Base-by-base conservation (phyloP, 169 alveolate genomes). In the Eimeria mitis region DNA sequence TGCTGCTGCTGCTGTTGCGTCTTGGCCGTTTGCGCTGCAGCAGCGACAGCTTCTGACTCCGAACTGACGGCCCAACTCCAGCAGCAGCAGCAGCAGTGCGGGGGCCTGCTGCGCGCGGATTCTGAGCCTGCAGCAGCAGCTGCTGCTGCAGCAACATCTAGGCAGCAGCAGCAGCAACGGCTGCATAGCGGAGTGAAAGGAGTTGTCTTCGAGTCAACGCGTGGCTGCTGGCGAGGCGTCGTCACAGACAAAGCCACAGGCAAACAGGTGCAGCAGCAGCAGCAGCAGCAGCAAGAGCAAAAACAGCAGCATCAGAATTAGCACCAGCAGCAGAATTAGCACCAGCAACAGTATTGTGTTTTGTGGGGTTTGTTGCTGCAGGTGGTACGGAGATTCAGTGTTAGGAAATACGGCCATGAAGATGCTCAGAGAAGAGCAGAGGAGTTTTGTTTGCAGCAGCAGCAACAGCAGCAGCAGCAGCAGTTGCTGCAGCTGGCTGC, bases 211-310 rank as follows among this genome's bases (percentile, higher is more conserved):
- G 91, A 85, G 79, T 65, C 71, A 40, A 37, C 91, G 34, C 78
- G 91, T 9, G 91, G 91, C 71, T 56, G 91, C 81, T 85, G 91
- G 91, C 54, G 91, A 34, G 91, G 91, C 19, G 79, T 85, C 25
- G 91, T 85, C 23, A 44, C 75, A 14, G 91, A 85, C 79, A 85
- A 85, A 61, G 81, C 71, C 42, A 85, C 91, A 1, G 91, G 91
- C 21, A 56, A 65, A 34, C 91, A 85, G 91, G 91, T 85, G 40
- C 71, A 54, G 52, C 47, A 23, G 65, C 31, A 31, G 79, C 49
- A 70, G 47, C 79, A 34, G 47, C 49, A 70, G 47, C 79, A 19
- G 63, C 37, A 19, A 31, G n/a, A 28, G 65, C 63, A 54, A 14
- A 6, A 28, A 9, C 28, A 19, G 49, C 79, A n/a, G 79, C 44